Evolutionary conservation across 1,139 yeast genomes (phyloP), one percentile per base, ranked within the genome.

Genomic region (Debaryomyces fabryi): DNA sequence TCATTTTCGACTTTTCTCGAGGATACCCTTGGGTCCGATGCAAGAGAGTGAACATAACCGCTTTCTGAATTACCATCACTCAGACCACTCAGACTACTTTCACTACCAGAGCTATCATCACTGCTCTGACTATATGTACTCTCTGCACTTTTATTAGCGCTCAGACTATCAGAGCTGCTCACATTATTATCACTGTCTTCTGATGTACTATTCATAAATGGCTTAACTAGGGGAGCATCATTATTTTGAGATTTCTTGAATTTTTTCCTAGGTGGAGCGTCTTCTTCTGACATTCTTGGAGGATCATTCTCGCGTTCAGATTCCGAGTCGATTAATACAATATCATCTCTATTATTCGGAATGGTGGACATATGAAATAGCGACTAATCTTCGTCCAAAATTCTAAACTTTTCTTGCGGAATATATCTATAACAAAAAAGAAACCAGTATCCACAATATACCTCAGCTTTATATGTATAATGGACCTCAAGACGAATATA

Each of bases 251-350:
- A 34, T 10, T 37, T 15, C 42, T 47, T 49, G 8, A 34, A 43
- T 47, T 53, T 52, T 45, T 50, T 49, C 49, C 48, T 15, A 7
- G 44, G 44, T 29, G 46, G 48, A 29, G 21, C 36, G 2, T 20
- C 42, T 15, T 27, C 10, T 18, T 18, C 36, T 21, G 25, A 9
- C 6, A 4, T 6, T 21, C 15, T 20, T n/a, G 37, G 13, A 15
- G 15, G 8, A n/a, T 40, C 16, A 20, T 42, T 51, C 42, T 45
- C 52, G 21, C 44, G 48, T 10, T 60, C 63, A 5, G 60, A 52
- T 30, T 57, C 60, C 3, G 64, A 59, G 39, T 60, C 64, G 30
- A 62, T 49, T 29, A 62, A 52, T 24, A 60, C 54, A 20, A 60
- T 55, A 16, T 60, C 63, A 34, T 34, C 24, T 34, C 45, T 32